A percentile compares a stretch with the other conserved stretches of the same genome.
phyloP scores from a whole-genome alignment of 305 asterid species.

The Ajuga reptans region DNA sequence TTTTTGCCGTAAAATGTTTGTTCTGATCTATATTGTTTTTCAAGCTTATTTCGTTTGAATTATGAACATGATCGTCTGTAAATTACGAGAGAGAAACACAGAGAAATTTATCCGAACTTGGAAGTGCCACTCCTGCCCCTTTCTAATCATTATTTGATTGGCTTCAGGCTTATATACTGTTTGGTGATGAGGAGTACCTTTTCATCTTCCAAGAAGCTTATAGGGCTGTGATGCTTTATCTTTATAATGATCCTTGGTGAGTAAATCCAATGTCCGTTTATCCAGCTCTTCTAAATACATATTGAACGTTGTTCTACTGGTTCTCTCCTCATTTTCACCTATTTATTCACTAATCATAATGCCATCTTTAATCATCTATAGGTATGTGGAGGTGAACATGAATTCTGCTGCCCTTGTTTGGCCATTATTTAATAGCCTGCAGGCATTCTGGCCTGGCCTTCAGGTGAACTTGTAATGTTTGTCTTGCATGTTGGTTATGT shows the following conservation, averaged over 20 bases:
- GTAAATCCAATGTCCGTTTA: constrained; percentile 18
- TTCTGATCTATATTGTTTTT: not conserved
- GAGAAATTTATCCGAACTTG: not conserved
- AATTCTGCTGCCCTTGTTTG: constrained; percentile 94
- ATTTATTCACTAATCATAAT: constrained; percentile 7
- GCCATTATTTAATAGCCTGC: constrained; percentile 94
- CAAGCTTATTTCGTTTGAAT: not conserved
- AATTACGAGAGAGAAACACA: not conserved
- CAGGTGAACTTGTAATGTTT: constrained; percentile 46
- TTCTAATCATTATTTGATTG: constrained; percentile 20
- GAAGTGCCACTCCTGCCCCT: not conserved
- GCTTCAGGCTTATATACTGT: constrained; percentile 71
- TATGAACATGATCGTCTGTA: not conserved
- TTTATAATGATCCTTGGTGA: constrained; percentile 88
- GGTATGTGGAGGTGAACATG: constrained; percentile 99
- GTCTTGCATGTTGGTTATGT: not conserved
- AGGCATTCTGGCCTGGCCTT: constrained; percentile 99
- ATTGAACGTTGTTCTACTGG: constrained; percentile 6
- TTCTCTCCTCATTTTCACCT: constrained; percentile 19
- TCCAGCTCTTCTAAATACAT: not conserved
- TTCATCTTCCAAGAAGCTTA: constrained; percentile 96
- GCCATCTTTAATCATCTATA: constrained; percentile 26
- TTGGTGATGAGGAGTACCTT: constrained; percentile 94
- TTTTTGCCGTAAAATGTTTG: not conserved
- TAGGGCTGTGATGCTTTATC: constrained; percentile 83